Conservation (phyloP, 805 yeast species). For the Wickerhamiella vanderwaltii region DNA sequence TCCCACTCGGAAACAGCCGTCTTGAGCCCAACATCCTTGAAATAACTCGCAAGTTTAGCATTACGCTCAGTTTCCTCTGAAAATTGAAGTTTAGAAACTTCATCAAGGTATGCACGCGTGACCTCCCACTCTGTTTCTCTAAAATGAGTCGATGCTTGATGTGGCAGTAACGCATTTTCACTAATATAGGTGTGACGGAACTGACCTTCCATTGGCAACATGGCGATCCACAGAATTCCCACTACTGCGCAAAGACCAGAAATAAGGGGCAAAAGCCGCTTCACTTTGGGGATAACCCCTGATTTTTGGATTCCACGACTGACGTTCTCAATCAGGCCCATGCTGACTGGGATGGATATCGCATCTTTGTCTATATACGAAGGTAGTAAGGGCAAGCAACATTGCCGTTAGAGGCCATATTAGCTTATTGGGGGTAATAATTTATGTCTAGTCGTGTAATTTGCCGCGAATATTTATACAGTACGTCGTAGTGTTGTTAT, state of each 20-base stretch:
- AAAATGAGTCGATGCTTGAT: constrained; percentile 84
- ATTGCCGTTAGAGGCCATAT: too few species aligned
- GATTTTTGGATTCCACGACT: constrained; percentile 22
- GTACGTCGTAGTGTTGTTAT: too few species aligned
- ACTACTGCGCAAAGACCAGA: constrained; percentile 22
- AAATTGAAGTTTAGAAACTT: constrained; percentile 32
- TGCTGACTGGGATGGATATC: constrained; percentile 14
- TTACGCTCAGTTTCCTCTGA: constrained; percentile 25
- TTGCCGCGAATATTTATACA: too few species aligned
- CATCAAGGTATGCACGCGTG: constrained; percentile 70
- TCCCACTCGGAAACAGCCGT: constrained; percentile 37
- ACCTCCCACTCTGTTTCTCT: constrained; percentile 92
- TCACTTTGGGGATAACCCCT: constrained; percentile 23
- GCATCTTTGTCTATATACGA: too few species aligned
- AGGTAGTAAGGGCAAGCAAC: too few species aligned
- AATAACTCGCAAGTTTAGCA: constrained; percentile 39
- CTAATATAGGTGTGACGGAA: constrained; percentile 75
- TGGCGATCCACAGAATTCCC: constrained; percentile 46
- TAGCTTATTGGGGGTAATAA: too few species aligned
- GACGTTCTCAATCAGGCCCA: constrained; percentile 29
- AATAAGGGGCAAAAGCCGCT: constrained; percentile 22
- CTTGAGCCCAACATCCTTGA: constrained; percentile 60
- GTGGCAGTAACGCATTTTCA: constrained; percentile 95
- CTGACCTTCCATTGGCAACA: constrained; percentile 70
- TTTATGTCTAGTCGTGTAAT: too few species aligned